Base-by-base conservation (phyloP, 2,329 filamentous ascomycete species). In the Emmonsiellopsis sp. region DNA sequence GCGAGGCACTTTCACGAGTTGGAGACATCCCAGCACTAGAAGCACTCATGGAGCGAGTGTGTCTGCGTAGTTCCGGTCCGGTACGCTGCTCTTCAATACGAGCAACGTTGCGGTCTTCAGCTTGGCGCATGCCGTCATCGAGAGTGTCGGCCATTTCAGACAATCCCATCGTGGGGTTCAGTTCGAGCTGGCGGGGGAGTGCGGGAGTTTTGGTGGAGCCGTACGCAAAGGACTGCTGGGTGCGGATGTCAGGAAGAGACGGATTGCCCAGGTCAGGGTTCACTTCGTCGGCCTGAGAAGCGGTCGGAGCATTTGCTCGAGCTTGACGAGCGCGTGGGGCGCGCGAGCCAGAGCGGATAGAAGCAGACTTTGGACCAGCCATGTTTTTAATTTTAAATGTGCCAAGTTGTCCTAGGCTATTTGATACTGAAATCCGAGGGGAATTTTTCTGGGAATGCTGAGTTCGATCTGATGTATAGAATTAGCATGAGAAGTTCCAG, bases 161-260 rank as follows among this genome's bases (percentile, higher is more conserved):
- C 20, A 68, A 53, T 41, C 62, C 63, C 59, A 67, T 64, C 5
- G 59, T 58, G 11, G 65, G 62, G 37, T 65, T 59, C 3, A 63
- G 57, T n/a, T 62, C 55, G 30, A 72, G 60, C 57, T 64, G 64
- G 45, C 63, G 63, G 8, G 71, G 70, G 16, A 73, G 59, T 26
- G 64, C 59, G 13, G 68, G 63, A 10, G 66, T 66, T 20, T 64
- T 63, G 16, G 63, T 65, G 7, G 69, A 67, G 31, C 71, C 71
- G 62, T 73, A 73, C 11, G 68, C 68, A 53, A 68, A 73, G 1
- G 71, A 72, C 45, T 67, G 66, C 51, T 68, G 67, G 26, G 66
- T 67, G 41, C 70, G 67, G 47, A 73, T 60, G 49, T 66, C 63
- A 6, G 70, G 70, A 35, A 73, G 59, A 50, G 54, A 57, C 42